Conservation (phyloP, 345 rosid genomes). For the Hibiscus tridactylites region DNA sequence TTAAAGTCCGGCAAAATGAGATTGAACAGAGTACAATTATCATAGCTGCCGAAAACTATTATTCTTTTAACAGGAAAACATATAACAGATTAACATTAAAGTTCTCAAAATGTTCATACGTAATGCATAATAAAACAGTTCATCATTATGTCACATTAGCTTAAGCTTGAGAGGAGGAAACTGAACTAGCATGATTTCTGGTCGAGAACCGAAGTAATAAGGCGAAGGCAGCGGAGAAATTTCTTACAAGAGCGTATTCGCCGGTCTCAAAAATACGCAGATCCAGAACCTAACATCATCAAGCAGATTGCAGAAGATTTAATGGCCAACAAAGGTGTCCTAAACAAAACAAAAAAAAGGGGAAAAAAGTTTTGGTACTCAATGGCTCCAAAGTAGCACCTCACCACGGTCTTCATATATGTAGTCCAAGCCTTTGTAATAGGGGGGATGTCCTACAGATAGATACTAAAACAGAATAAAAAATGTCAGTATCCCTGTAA, state of each 20-base stretch:
- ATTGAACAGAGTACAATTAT: background rate
- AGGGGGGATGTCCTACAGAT: conserved; percentile 92
- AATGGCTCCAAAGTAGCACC: conserved; percentile 28
- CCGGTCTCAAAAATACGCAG: conserved; percentile 81
- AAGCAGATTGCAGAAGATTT: conserved; percentile 4
- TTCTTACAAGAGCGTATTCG: conserved; percentile 86
- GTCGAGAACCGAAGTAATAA: too few relatives aligned
- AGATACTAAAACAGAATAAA: conserved; percentile 45
- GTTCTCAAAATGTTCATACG: background rate
- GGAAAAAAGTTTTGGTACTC: background rate
- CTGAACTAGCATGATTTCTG: too few relatives aligned
- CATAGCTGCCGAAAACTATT: background rate
- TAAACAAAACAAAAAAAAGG: background rate
- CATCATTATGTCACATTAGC: too few relatives aligned
- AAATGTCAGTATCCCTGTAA: background rate
- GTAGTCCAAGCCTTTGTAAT: conserved; percentile 88
- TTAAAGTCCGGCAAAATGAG: background rate
- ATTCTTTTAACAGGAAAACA: background rate
- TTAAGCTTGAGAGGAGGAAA: too few relatives aligned
- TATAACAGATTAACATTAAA: background rate
- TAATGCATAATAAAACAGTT: too few relatives aligned
- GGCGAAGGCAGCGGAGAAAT: background rate
- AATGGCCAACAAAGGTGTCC: background rate
- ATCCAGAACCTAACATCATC: conserved; percentile 52
- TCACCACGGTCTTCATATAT: conserved; percentile 93